These are phyloP conservation scores for Glebionis coronaria DNA, from an alignment of 129 eudicot genomes.

Conservation along the genomic window DNA sequence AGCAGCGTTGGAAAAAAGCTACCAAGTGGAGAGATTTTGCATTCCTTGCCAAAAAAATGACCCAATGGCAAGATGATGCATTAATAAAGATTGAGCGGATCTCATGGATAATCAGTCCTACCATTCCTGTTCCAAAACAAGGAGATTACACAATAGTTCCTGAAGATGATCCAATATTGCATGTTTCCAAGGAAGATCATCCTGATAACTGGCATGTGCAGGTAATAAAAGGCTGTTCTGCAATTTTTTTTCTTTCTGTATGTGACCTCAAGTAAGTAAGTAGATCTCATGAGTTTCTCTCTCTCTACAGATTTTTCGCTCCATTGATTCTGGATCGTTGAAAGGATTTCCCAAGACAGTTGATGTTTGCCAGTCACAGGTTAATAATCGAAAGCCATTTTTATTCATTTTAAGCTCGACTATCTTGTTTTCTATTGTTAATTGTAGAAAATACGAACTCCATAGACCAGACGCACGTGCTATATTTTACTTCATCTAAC, in stretches of 20 bases:
- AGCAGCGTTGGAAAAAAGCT: slow-evolving; percentile 86
- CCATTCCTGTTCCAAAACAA: slow-evolving; percentile 35
- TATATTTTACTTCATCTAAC: background rate
- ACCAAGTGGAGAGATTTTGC: slow-evolving; percentile 81
- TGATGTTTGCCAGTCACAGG: slow-evolving; percentile 66
- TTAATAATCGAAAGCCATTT: slow-evolving; percentile 20
- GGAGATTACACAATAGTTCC: slow-evolving; percentile 48
- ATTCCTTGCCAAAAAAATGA: slow-evolving; percentile 48
- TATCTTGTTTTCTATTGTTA: background rate
- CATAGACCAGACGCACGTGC: slow-evolving; percentile 9
- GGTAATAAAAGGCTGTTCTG: slow-evolving; percentile 38
- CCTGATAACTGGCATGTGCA: slow-evolving; percentile 98
- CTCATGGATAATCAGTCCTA: slow-evolving; percentile 96
- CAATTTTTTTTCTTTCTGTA: slow-evolving; percentile 3
- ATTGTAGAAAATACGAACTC: slow-evolving; percentile 5
- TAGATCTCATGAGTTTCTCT: slow-evolving; percentile 22
- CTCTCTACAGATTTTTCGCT: slow-evolving; percentile 70
- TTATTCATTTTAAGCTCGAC: background rate
- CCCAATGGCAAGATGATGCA: slow-evolving; percentile 85
- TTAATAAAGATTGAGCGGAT: slow-evolving; percentile 80
- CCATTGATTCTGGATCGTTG: slow-evolving; percentile 92
- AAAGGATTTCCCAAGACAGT: slow-evolving; percentile 78
- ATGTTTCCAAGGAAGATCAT: slow-evolving; percentile 60
- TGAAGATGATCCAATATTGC: slow-evolving; percentile 71
- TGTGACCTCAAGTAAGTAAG: background rate